Percentiles rank a stretch among this genome's conserved stretches.
phyloP scores from a whole-genome alignment of 2,329 filamentous ascomycete species.

The Exophiala calicioides region DNA sequence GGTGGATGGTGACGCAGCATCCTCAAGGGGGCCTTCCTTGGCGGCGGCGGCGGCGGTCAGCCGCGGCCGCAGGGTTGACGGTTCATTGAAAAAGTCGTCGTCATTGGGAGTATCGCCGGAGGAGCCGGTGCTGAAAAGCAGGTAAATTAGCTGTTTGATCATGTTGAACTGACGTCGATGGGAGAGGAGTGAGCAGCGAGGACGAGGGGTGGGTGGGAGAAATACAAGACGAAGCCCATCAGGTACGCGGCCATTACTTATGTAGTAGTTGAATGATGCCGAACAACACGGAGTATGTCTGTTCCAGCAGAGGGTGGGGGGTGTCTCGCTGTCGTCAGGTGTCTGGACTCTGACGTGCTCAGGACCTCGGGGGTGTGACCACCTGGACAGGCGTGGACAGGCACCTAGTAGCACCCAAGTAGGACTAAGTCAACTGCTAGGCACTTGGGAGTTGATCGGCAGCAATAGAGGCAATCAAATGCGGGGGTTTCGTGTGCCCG shows the following conservation, averaged over 20 bases:
- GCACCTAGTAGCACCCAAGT: no score
- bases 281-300: no score
- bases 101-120: conserved; percentile 11
- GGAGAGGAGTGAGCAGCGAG: neutral
- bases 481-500: no score
- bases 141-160: conserved; percentile 20
- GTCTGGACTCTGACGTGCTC: no score
- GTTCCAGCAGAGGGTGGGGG: no score
- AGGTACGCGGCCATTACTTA: conserved; percentile 18
- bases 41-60: conserved; percentile 23
- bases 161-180: conserved; percentile 5
- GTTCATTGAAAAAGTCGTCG: conserved; percentile 28
- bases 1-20: conserved; percentile 2
- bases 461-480: no score
- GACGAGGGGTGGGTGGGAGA: neutral
- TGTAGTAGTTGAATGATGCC: no score
- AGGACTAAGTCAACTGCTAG: no score
- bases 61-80: conserved; percentile 24
- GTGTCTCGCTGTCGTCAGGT: no score
- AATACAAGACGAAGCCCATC: conserved; percentile 18
- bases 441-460: no score
- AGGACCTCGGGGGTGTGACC: no score
- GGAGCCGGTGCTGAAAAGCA: conserved; percentile 19
- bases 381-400: no score
- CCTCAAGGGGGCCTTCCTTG: conserved; percentile 7